A percentile compares a stretch with the other conserved stretches of the same genome.
Conservation (phyloP, 139 green algal species). For the Mesotaenium endlicherianum region DNA sequence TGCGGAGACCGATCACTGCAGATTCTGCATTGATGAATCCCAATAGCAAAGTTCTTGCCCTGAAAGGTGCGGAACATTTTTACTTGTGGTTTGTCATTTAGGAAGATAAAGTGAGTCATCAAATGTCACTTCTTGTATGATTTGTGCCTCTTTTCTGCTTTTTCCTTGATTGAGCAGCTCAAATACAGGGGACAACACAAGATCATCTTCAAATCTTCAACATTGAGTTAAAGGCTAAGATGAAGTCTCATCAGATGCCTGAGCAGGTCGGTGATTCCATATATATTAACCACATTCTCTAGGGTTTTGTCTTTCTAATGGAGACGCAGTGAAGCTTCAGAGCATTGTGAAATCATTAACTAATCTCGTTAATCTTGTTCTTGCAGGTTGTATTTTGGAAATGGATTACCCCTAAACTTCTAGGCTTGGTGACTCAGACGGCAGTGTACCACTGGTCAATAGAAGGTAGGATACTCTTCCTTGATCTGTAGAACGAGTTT, state of each 20-base stretch:
- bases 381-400: conserved; percentile 90
- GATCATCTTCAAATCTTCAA: conserved; percentile 96
- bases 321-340: no score
- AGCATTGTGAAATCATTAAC: no score
- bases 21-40: conserved; percentile 96
- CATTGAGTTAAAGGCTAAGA: conserved; percentile 96
- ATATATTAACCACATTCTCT: no score
- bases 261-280: conserved; percentile 69
- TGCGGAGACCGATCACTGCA: conserved; percentile 90
- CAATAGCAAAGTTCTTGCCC: conserved; percentile 87
- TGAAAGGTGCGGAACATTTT: conserved; percentile 73
- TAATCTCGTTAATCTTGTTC: no score
- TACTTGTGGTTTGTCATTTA: no score
- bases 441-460: conserved; percentile 97
- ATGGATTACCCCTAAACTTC: conserved; percentile 78
- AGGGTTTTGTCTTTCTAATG: no score
- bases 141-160: background rate
- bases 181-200: conserved; percentile 52
- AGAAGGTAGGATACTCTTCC: conserved; percentile 61
- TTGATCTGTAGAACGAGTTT: no score
- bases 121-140: no score
- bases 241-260: conserved; percentile 91
- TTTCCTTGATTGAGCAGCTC: conserved; percentile 27
- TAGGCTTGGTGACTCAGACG: conserved; percentile 89
- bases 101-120: no score